Evolutionary conservation across 2,329 filamentous ascomycete species (phyloP).

Genomic region (Lizonia empirigonia): DNA sequence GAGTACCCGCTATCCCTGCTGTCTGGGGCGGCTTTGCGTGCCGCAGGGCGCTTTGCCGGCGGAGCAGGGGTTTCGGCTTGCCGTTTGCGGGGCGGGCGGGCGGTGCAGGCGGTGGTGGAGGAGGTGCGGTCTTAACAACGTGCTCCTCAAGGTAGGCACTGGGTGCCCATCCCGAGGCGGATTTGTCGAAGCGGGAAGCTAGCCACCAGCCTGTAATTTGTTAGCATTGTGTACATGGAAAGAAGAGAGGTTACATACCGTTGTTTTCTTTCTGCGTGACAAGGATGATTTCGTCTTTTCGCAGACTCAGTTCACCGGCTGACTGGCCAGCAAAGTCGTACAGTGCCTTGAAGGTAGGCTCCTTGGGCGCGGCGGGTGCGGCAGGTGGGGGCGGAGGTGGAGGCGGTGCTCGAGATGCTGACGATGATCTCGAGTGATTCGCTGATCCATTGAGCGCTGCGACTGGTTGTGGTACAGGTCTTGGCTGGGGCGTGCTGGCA

Average conservation of each 20-base stretch:
- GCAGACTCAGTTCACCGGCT: conserved; percentile 82
- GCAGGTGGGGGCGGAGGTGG: conserved; percentile 70
- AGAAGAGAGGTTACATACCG: conserved; percentile 63
- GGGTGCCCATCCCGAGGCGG: conserved; percentile 89
- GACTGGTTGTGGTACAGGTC: conserved; percentile 61
- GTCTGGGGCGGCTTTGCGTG: conserved; percentile 73
- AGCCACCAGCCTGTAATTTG: conserved; percentile 84
- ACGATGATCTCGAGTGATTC: conserved; percentile 49
- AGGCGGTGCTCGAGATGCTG: conserved; percentile 55
- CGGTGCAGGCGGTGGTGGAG: conserved; percentile 55
- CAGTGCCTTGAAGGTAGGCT: conserved; percentile 83
- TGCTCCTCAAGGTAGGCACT: conserved; percentile 93
- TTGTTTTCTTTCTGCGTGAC: conserved; percentile 95
- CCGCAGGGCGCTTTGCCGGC: conserved; percentile 77
- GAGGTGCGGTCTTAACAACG: conserved; percentile 60
- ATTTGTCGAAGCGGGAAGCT: conserved; percentile 71
- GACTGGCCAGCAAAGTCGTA: conserved; percentile 90
- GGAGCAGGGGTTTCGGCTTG: conserved; percentile 78
- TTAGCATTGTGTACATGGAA: conserved; percentile 25
- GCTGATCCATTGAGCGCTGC: conserved; percentile 58
- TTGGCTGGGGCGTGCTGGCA: conserved; percentile 42
- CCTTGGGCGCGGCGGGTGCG: conserved; percentile 64
- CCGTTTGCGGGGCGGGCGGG: conserved; percentile 66
- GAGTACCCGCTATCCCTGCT: conserved; percentile 67
- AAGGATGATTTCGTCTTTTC: conserved; percentile 79